Evolutionary conservation across 2,329 filamentous ascomycete genomes (phyloP).

Genomic region (Alternaria consortialis): DNA sequence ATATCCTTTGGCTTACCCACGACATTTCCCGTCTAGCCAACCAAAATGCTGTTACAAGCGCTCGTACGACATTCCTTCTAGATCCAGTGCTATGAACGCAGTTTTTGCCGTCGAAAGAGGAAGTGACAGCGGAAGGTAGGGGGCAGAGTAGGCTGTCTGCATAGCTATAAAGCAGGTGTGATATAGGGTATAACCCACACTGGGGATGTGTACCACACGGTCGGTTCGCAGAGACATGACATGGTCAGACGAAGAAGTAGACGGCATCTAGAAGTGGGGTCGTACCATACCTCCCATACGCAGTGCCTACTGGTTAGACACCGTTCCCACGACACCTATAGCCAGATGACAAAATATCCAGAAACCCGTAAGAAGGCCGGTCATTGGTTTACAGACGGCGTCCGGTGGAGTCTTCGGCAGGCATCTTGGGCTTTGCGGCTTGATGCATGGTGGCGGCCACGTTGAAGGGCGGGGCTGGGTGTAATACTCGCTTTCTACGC

Average conservation of each 20-base stretch:
- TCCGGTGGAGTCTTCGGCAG: not conserved
- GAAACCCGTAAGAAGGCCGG: not conserved
- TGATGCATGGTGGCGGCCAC: conserved; percentile 6
- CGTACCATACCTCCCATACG: not conserved
- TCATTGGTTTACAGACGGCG: not conserved
- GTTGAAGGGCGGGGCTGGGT: conserved; percentile 1
- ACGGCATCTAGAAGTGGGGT: not conserved
- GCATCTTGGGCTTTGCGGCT: not conserved
- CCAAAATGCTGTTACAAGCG: not conserved
- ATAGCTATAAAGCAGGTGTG: not conserved
- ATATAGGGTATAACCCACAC: not conserved
- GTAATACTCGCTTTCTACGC: not conserved
- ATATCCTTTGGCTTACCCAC: too few species aligned
- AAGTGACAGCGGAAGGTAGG: not conserved
- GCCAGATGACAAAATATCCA: not conserved
- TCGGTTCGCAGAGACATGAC: not conserved
- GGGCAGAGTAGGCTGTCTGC: not conserved
- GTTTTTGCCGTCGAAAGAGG: not conserved
- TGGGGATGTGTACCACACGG: not conserved
- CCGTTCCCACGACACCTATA: not conserved
- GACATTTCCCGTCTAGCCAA: not conserved
- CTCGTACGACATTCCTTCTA: not conserved
- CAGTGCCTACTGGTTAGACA: not conserved
- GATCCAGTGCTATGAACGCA: not conserved
- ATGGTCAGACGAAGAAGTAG: not conserved